phyloP scores from a whole-genome alignment of 441 rosid genomes.

The Omphalea diandra region DNA sequence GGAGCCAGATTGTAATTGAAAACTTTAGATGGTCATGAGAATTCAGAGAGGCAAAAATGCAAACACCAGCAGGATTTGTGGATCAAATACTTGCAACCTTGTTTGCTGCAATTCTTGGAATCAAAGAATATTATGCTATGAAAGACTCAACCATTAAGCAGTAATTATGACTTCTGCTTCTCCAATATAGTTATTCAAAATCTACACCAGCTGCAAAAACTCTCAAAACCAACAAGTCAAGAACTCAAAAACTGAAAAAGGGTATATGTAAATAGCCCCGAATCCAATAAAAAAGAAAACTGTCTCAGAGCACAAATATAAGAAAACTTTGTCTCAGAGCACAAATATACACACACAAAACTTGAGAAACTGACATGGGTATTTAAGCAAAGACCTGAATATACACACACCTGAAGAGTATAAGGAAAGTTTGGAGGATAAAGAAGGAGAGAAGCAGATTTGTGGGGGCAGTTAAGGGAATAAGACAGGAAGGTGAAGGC shows the following conservation, averaged over 20 bases:
- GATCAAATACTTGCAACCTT: constrained; percentile 13
- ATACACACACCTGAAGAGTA: constrained; percentile 27
- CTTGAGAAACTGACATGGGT: constrained; percentile 31
- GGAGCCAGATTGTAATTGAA: background rate
- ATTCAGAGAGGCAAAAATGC: constrained; percentile 37
- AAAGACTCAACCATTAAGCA: constrained; percentile 16
- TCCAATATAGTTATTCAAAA: background rate
- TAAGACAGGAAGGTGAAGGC: constrained; percentile 54
- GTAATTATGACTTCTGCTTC: constrained; percentile 2
- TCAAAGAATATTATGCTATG: background rate
- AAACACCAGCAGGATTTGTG: constrained; percentile 37
- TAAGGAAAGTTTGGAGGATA: constrained; percentile 8
- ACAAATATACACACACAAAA: constrained; percentile 5
- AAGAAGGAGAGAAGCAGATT: constrained; percentile 10
- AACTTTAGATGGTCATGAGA: constrained; percentile 35
- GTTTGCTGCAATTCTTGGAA: constrained; percentile 14
- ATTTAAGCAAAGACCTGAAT: constrained; percentile 32
- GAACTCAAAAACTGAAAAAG: background rate
- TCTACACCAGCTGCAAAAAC: background rate
- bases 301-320: too few relatives aligned
- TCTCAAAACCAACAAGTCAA: constrained; percentile 15
- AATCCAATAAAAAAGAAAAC: background rate
- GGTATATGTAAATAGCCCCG: background rate
- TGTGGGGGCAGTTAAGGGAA: constrained; percentile 27
- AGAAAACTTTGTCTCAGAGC: background rate